A percentile compares a stretch with the other conserved stretches of the same genome.
Evolutionary conservation across 257 asterid species (phyloP).

Genomic region (Solanum piurae): DNA sequence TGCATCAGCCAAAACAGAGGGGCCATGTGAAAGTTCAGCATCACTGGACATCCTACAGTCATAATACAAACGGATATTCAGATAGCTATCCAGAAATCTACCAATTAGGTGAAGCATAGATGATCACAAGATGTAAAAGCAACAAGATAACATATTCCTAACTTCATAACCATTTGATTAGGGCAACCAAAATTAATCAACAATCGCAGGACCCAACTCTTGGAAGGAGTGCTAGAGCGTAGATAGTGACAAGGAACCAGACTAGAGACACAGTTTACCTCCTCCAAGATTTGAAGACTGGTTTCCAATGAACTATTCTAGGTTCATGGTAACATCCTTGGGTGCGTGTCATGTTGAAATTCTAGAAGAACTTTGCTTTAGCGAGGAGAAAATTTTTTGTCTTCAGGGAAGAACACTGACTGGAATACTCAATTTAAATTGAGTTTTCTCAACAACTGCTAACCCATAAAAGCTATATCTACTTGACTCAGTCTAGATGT

Average conservation of each 20-base stretch:
- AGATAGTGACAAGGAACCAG: background rate
- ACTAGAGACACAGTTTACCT: background rate
- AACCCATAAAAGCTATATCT: background rate
- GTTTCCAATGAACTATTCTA: background rate
- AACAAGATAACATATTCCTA: background rate
- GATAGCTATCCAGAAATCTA: background rate
- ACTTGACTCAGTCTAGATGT: background rate
- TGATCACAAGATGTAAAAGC: background rate
- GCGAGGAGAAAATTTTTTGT: background rate
- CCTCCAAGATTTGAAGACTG: background rate
- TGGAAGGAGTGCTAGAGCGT: background rate
- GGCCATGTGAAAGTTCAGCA: constrained; percentile 9
- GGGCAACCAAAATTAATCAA: background rate
- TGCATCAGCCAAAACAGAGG: constrained; percentile 19
- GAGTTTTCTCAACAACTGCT: background rate
- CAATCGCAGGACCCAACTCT: background rate
- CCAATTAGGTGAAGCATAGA: background rate
- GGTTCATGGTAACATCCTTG: background rate
- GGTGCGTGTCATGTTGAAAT: background rate
- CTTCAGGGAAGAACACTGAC: background rate
- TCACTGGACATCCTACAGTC: background rate
- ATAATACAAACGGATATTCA: background rate
- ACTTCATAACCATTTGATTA: background rate
- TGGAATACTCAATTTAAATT: background rate
- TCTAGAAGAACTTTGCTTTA: background rate